phyloP scores from a whole-genome alignment of 441 rosid species.

The Viola pubescens region DNA sequence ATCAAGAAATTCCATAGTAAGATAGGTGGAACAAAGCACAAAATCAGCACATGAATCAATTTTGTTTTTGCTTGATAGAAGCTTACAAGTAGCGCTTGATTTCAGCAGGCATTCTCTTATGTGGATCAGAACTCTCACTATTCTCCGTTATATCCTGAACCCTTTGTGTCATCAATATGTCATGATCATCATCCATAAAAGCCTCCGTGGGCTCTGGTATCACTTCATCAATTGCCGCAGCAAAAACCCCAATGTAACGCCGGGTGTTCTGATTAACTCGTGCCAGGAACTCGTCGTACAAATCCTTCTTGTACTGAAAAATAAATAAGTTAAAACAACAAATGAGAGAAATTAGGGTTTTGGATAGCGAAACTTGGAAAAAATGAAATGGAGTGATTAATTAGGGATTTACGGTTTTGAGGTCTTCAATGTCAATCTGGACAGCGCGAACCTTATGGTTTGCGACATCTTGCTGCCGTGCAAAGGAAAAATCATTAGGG shows the following conservation, averaged over 20 bases:
- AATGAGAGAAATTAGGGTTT: conserved; percentile 9
- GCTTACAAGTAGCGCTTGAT: conserved; percentile 86
- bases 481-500: conserved; percentile 2
- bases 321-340: background rate
- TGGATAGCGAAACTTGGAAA: background rate
- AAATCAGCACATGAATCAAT: background rate
- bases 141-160: conserved; percentile 58
- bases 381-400: background rate
- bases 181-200: conserved; percentile 86
- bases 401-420: conserved; percentile 48
- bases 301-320: conserved; percentile 56
- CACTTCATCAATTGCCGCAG: conserved; percentile 70
- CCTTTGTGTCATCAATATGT: conserved; percentile 89
- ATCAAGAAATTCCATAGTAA: conserved; percentile 18
- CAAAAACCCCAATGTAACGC: conserved; percentile 64
- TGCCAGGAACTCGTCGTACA: conserved; percentile 57
- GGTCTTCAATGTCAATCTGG: conserved; percentile 77
- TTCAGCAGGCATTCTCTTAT: conserved; percentile 77
- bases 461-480: conserved; percentile 76
- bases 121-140: conserved; percentile 59
- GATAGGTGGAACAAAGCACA: background rate
- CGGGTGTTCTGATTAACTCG: conserved; percentile 85
- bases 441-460: conserved; percentile 75
- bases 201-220: conserved; percentile 90
- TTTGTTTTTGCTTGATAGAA: background rate